These are phyloP conservation scores for Diaporthe vexans DNA, from an alignment of 2,329 filamentous ascomycete genomes.

Conservation along the genomic window DNA sequence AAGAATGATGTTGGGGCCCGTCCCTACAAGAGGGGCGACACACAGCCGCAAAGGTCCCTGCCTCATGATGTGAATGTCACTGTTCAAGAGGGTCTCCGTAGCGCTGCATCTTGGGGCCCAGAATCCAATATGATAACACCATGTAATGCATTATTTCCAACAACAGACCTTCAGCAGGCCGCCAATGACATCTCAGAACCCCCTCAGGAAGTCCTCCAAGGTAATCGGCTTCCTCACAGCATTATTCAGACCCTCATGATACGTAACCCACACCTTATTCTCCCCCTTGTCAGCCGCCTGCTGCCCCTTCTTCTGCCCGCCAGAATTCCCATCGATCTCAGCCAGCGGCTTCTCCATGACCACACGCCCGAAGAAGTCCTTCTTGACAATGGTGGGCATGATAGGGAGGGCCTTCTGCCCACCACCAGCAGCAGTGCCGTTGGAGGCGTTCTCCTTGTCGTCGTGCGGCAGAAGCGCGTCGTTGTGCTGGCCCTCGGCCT, in stretches of 20 bases:
- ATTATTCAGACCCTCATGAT: constrained; percentile 92
- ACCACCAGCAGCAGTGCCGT: constrained; percentile 10
- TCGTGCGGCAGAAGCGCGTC: constrained; percentile 40
- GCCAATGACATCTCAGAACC: constrained; percentile 59
- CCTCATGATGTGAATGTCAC: too few relatives aligned
- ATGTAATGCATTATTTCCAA: not conserved
- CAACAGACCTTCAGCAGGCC: not conserved
- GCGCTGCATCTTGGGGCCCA: too few relatives aligned
- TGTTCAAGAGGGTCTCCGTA: not conserved
- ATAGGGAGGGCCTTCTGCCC: constrained; percentile 46
- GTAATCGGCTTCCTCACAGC: constrained; percentile 91
- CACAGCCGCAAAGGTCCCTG: too few relatives aligned
- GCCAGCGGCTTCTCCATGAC: constrained; percentile 68
- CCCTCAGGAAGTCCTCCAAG: constrained; percentile 81
- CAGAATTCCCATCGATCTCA: constrained; percentile 57
- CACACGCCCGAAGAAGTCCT: constrained; percentile 50
- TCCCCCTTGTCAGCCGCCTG: constrained; percentile 59
- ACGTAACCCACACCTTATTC: constrained; percentile 85
- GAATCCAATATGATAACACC: not conserved
- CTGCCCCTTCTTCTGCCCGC: constrained; percentile 40
- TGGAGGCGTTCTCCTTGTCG: constrained; percentile 56
- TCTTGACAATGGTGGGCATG: constrained; percentile 44
- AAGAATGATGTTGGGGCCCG: not conserved
- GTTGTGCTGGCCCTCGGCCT: not conserved
- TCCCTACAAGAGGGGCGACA: too few relatives aligned